Conservation (phyloP, 192 early-diverging fungal genomes). For the Entomortierella beljakovae region DNA sequence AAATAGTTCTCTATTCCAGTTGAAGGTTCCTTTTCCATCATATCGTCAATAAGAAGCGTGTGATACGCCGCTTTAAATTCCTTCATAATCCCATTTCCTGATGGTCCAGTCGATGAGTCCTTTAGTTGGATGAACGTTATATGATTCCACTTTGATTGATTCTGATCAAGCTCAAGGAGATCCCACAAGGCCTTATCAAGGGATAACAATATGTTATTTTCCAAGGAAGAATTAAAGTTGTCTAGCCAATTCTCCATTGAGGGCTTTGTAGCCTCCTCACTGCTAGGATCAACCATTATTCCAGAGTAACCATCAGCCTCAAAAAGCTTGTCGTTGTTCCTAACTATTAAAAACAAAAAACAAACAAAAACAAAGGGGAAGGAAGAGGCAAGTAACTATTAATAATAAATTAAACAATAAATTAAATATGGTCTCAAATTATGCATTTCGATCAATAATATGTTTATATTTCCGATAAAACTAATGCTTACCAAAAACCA, state of each 20-base stretch:
- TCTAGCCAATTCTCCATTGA: not conserved
- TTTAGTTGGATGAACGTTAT: not conserved
- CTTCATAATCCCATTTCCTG: not conserved
- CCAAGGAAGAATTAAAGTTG: not conserved
- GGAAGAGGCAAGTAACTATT: too few species aligned
- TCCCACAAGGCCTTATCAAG: not conserved
- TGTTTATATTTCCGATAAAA: too few species aligned
- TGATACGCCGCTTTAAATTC: constrained; percentile 6
- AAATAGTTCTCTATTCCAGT: not conserved
- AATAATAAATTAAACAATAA: too few species aligned
- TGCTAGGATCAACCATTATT: not conserved
- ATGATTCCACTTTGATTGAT: not conserved
- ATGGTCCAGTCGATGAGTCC: not conserved
- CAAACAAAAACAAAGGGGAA: too few species aligned
- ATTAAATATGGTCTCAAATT: too few species aligned
- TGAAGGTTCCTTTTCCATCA: not conserved
- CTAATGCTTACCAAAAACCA: too few species aligned
- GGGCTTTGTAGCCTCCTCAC: not conserved
- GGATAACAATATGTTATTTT: not conserved
- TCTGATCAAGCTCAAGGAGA: not conserved
- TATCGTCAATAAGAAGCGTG: not conserved
- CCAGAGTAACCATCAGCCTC: not conserved
- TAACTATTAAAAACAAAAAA: too few species aligned
- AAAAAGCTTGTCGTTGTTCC: not conserved
- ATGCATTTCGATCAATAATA: too few species aligned